Conservation (phyloP, 768 basidiomycete genomes). For the Lanmaoa pseudosensibilis region DNA sequence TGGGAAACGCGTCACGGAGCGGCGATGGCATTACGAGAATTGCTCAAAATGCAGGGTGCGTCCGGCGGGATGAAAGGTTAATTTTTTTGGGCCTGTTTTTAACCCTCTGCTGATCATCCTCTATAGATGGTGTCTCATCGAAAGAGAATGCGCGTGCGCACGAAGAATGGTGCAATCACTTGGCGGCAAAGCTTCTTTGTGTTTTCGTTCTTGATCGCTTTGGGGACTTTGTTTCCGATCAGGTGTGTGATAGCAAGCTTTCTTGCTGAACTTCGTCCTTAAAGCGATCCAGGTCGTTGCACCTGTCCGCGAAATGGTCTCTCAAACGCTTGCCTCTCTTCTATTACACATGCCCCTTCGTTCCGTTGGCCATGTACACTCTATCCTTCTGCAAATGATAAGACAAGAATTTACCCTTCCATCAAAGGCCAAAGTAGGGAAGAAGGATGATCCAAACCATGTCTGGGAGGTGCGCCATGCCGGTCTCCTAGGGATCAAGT, state of each 20-base stretch:
- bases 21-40: conserved; percentile 84
- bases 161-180: conserved; percentile 86
- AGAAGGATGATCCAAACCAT: conserved; percentile 49
- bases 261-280: not conserved
- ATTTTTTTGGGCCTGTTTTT: not conserved
- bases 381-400: conserved; percentile 89
- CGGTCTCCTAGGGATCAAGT: conserved; percentile 95
- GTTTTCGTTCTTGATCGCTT: conserved; percentile 97
- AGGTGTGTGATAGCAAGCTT: conserved; percentile 39
- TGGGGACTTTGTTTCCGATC: conserved; percentile 95
- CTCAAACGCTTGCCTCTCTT: conserved; percentile 89
- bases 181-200: conserved; percentile 82
- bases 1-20: conserved; percentile 98
- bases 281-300: conserved; percentile 68
- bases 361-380: conserved; percentile 78
- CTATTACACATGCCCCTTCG: conserved; percentile 85
- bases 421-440: conserved; percentile 33
- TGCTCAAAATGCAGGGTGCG: conserved; percentile 80
- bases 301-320: conserved; percentile 94
- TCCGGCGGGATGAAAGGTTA: conserved; percentile 80
- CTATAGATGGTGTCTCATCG: conserved; percentile 48
- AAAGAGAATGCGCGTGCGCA: conserved; percentile 67
- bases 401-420: conserved; percentile 73
- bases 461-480: conserved; percentile 98
- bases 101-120: not conserved